These are phyloP conservation scores for Debaryomyces coudertii DNA, from an alignment of 1,139 yeast genomes.

Conservation along the genomic window DNA sequence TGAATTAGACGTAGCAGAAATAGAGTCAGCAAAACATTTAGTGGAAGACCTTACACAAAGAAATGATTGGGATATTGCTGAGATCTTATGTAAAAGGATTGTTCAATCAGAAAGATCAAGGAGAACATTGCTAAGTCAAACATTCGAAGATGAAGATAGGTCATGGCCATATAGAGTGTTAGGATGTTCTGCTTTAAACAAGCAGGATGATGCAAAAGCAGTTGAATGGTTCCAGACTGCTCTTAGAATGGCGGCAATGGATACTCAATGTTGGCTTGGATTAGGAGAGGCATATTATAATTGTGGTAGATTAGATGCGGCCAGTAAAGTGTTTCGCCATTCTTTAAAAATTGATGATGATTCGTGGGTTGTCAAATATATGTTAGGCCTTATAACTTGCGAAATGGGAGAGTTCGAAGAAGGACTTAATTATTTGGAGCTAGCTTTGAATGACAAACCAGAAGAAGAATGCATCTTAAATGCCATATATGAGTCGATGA, in stretches of 20 bases:
- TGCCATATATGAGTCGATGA: slow-evolving; percentile 60
- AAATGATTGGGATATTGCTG: slow-evolving; percentile 86
- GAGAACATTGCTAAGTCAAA: slow-evolving; percentile 47
- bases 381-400: slow-evolving; percentile 65
- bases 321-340: slow-evolving; percentile 75
- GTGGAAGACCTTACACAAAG: slow-evolving; percentile 67
- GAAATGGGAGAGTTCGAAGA: slow-evolving; percentile 43
- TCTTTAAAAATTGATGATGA: slow-evolving; percentile 53
- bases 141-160: slow-evolving; percentile 35
- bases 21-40: slow-evolving; percentile 71
- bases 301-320: slow-evolving; percentile 87
- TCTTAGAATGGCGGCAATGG: slow-evolving; percentile 65
- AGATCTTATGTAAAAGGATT: slow-evolving; percentile 65
- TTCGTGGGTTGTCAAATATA: slow-evolving; percentile 62
- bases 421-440: slow-evolving; percentile 35
- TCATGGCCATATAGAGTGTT: slow-evolving; percentile 89
- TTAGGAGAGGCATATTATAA: slow-evolving; percentile 89
- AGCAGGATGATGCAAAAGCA: slow-evolving; percentile 75
- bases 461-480: slow-evolving; percentile 59
- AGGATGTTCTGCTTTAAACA: slow-evolving; percentile 77
- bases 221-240: slow-evolving; percentile 90
- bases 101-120: slow-evolving; percentile 66
- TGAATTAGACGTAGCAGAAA: slow-evolving; percentile 79
- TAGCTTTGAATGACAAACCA: slow-evolving; percentile 48
- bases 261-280: slow-evolving; percentile 87